Percentiles rank a stretch among this genome's conserved stretches.
These are phyloP conservation scores for Hericium rajendrae DNA, from an alignment of 768 basidiomycete genomes.

Conservation along the genomic window DNA sequence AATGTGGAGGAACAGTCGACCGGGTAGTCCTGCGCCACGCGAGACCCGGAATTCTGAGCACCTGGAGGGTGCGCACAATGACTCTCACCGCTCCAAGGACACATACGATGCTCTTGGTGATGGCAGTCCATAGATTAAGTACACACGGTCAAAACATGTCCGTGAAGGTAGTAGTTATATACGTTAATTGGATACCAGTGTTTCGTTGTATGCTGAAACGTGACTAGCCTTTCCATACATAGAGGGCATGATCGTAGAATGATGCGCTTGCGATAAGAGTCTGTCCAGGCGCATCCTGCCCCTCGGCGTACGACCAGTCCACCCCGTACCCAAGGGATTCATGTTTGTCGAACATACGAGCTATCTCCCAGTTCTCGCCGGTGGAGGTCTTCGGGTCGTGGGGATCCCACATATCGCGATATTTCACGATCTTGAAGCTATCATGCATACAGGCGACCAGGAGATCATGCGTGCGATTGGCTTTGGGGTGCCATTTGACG, in stretches of 20 bases:
- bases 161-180: no score
- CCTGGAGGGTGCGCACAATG: background rate
- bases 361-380: slow-evolving; percentile 26
- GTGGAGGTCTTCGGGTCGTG: slow-evolving; percentile 1
- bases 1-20: slow-evolving; percentile 34
- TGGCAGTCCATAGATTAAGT: no score
- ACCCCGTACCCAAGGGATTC: slow-evolving; percentile 82
- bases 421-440: slow-evolving; percentile 77
- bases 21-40: background rate
- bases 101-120: no score
- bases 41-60: background rate
- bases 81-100: no score
- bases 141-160: no score
- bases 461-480: slow-evolving; percentile 56
- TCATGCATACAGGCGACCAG: slow-evolving; percentile 98
- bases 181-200: no score
- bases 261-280: slow-evolving; percentile 81
- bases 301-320: slow-evolving; percentile 65
- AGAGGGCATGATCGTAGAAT: slow-evolving; percentile 86
- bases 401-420: slow-evolving; percentile 21
- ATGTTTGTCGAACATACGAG: slow-evolving; percentile 65
- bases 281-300: slow-evolving; percentile 15
- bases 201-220: no score
- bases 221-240: slow-evolving; percentile 57
- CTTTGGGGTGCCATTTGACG: slow-evolving; percentile 87